Conservation (phyloP, 1,284 basidiomycete species). For the Rugosomyces carneus region DNA sequence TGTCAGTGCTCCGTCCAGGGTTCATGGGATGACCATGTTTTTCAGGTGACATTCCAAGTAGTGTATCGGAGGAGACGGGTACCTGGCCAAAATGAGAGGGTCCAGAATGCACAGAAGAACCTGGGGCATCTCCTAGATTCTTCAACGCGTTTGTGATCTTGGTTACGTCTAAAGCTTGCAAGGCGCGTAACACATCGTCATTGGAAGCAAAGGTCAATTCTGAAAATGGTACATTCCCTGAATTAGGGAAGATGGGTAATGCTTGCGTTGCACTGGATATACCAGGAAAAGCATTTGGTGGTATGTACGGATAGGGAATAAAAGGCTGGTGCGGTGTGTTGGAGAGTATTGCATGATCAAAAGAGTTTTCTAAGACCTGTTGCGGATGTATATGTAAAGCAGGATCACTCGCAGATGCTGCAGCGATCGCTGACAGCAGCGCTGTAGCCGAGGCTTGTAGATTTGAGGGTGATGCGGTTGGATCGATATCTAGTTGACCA, state of each 20-base stretch:
- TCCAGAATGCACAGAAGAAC: slow-evolving; percentile 17
- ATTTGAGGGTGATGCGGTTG: slow-evolving; percentile 26
- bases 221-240: slow-evolving; percentile 26
- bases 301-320: slow-evolving; percentile 21
- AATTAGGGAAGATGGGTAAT: slow-evolving; percentile 23
- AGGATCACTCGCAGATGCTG: slow-evolving; percentile 41
- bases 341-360: slow-evolving; percentile 13
- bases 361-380: slow-evolving; percentile 13
- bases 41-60: slow-evolving; percentile 21
- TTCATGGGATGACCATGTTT: slow-evolving; percentile 14
- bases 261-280: slow-evolving; percentile 23
- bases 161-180: slow-evolving; percentile 66
- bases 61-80: slow-evolving; percentile 23
- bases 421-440: slow-evolving; percentile 56
- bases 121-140: slow-evolving; percentile 45
- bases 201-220: slow-evolving; percentile 55
- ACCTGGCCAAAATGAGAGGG: slow-evolving; percentile 24
- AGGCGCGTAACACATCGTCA: slow-evolving; percentile 63
- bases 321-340: slow-evolving; percentile 18
- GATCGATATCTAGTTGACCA: slow-evolving; percentile 19
- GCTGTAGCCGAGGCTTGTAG: slow-evolving; percentile 41
- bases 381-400: not conserved
- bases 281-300: slow-evolving; percentile 19
- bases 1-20: slow-evolving; percentile 22
- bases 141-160: slow-evolving; percentile 63